Base-by-base conservation (phyloP, 768 basidiomycete species). In the Boletus tylopilopsis region DNA sequence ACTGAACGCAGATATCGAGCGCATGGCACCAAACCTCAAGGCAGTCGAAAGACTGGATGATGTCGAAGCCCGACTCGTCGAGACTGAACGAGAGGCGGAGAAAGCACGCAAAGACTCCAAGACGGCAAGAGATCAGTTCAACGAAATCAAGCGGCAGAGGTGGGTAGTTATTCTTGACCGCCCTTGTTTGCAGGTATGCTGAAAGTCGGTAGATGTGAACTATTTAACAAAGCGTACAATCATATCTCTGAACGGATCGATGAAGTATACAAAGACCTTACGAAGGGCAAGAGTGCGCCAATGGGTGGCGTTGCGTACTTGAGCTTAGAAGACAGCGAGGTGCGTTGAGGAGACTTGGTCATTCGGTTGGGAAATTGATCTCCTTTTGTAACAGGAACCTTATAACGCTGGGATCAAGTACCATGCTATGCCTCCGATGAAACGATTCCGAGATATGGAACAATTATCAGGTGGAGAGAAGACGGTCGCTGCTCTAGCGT, bases 351-450 rank as follows among this genome's bases (percentile, higher is more conserved):
- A 70, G 60, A 67, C 61, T 22, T 66, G 67, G 4, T 2, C 40
- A 23, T 35, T 27, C 43, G 36, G 30, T 25, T 9, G 9, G 8
- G 11, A 42, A 33, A 35, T 53, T 54, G 13, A 61, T 33, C 16
- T 12, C 38, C n/a, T 18, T 39, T 13, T 35, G 49, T 25, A 24
- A 44, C 53, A 89, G 88, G 88, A 90, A 69, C 90, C 91, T 1
- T 93, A 93, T 56, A 75, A 74, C 19, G 84, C 81, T 32, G 92
- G 96, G 46, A 91, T 99, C 73, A 97, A 96, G 68, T 98, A 98
- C 65, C 95, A 98, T 63, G 94, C 95, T 1, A 99, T 98, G 96
- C 96, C 96, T 0, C 96, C 96, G 1, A 95, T 97, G 87, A 99
- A 99, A 67, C 88, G 94, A 2, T 98, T 98, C 78, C 80, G 94